Evolutionary conservation across 2,329 filamentous ascomycete genomes (phyloP).

Genomic region (Colletotrichum siamense): DNA sequence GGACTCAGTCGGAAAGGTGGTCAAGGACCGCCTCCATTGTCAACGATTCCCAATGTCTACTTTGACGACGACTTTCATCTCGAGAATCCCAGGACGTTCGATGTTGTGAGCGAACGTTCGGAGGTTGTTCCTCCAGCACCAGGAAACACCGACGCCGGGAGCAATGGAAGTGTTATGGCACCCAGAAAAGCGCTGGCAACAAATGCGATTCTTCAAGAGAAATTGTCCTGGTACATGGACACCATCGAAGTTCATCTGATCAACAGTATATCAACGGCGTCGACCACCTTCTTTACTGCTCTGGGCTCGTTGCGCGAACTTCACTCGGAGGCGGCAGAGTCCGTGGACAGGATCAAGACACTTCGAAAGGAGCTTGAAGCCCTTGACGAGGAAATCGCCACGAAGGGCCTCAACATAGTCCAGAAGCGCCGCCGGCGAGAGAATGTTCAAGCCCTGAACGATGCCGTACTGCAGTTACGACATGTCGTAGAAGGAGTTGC

Average conservation of each 20-base stretch:
- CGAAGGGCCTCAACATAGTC: conserved; percentile 84
- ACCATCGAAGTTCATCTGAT: conserved; percentile 98
- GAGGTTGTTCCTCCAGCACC: conserved; percentile 83
- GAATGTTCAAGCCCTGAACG: conserved; percentile 82
- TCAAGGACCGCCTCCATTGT: conserved; percentile 82
- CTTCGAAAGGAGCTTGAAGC: conserved; percentile 80
- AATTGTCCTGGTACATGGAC: conserved; percentile 99
- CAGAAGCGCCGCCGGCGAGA: conserved; percentile 82
- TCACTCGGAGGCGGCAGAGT: conserved; percentile 90
- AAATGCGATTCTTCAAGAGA: conserved; percentile 97
- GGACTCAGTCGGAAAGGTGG: conserved; percentile 61
- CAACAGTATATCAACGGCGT: conserved; percentile 93
- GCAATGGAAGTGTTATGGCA: conserved; percentile 63
- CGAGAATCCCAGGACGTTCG: conserved; percentile 95
- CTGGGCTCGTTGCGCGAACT: conserved; percentile 89
- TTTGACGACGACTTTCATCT: conserved; percentile 95
- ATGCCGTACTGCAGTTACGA: conserved; percentile 83
- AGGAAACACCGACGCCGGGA: conserved; percentile 52
- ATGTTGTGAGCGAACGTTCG: conserved; percentile 93
- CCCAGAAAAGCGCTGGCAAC: conserved; percentile 89
- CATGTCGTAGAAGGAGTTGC: conserved; percentile 78
- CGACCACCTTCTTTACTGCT: conserved; percentile 94
- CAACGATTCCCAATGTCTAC: conserved; percentile 91
- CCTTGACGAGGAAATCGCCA: conserved; percentile 86
- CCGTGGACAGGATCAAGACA: conserved; percentile 83